These are phyloP conservation scores for Entophlyctis helioformis DNA, from an alignment of 192 early-diverging fungal species.

Conservation along the genomic window DNA sequence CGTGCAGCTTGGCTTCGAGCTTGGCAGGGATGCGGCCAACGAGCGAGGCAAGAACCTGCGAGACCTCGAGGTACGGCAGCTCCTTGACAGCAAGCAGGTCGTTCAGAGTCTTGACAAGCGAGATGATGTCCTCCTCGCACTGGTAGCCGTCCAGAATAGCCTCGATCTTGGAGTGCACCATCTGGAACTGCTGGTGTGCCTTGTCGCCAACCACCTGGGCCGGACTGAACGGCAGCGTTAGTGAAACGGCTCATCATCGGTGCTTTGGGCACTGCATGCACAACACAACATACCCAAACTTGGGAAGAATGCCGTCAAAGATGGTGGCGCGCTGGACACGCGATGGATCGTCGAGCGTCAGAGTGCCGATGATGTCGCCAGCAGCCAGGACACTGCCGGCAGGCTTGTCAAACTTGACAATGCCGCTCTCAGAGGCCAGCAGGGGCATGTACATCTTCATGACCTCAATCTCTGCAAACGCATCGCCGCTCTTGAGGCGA, in stretches of 20 bases:
- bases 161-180: slow-evolving; percentile 49
- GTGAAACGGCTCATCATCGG: slow-evolving; percentile 8
- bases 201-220: slow-evolving; percentile 80
- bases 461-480: slow-evolving; percentile 97
- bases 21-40: slow-evolving; percentile 74
- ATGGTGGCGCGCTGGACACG: slow-evolving; percentile 79
- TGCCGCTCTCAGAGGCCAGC: slow-evolving; percentile 78
- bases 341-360: slow-evolving; percentile 89
- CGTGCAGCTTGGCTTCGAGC: slow-evolving; percentile 20
- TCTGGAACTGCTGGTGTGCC: slow-evolving; percentile 70
- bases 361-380: slow-evolving; percentile 87
- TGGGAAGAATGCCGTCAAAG: slow-evolving; percentile 42
- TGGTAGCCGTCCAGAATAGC: slow-evolving; percentile 83
- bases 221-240: slow-evolving; percentile 33
- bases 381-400: slow-evolving; percentile 69
- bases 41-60: slow-evolving; percentile 65
- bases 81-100: slow-evolving; percentile 63
- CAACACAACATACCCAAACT: slow-evolving; percentile 13
- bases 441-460: slow-evolving; percentile 99
- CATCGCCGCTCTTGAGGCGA: slow-evolving; percentile 78
- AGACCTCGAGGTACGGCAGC: slow-evolving; percentile 77
- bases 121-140: slow-evolving; percentile 53
- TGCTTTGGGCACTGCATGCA: neutral
- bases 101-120: slow-evolving; percentile 58
- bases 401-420: slow-evolving; percentile 81